A percentile compares a stretch with the other conserved stretches of the same genome.
phyloP scores from a whole-genome alignment of 1,139 yeast genomes.

The Tardiomyces blankii region DNA sequence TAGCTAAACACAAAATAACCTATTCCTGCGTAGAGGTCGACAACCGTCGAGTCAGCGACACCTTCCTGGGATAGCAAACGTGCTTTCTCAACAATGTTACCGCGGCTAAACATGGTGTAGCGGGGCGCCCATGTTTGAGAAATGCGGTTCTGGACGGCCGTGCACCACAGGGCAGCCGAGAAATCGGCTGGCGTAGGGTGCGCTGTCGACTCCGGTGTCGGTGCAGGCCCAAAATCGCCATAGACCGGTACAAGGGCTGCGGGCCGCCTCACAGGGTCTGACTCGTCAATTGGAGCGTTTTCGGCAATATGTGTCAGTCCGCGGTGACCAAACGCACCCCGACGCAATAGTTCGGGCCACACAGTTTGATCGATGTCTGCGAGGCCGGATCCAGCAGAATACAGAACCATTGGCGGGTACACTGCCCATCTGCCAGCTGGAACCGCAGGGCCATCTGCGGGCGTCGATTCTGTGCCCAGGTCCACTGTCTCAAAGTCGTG shows the following conservation, averaged over 20 bases:
- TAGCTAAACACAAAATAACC: slow-evolving; percentile 78
- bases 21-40: slow-evolving; percentile 76
- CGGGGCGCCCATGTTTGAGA: slow-evolving; percentile 76
- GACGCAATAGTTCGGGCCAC: slow-evolving; percentile 23
- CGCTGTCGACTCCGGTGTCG: slow-evolving; percentile 22
- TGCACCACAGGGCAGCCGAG: slow-evolving; percentile 57
- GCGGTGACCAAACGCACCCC: slow-evolving; percentile 10
- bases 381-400: slow-evolving; percentile 26
- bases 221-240: slow-evolving; percentile 52
- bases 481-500: no score
- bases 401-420: slow-evolving; percentile 58
- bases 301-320: slow-evolving; percentile 53
- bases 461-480: no score
- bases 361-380: slow-evolving; percentile 9
- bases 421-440: slow-evolving; percentile 40
- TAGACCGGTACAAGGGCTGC: slow-evolving; percentile 40
- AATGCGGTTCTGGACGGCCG: slow-evolving; percentile 60
- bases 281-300: slow-evolving; percentile 54
- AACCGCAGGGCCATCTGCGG: no score
- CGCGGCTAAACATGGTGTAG: slow-evolving; percentile 84
- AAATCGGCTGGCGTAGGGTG: slow-evolving; percentile 38
- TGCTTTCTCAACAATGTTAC: slow-evolving; percentile 73
- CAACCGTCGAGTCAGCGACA: slow-evolving; percentile 34
- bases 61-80: slow-evolving; percentile 35
- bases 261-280: slow-evolving; percentile 53